A percentile compares a stretch with the other conserved stretches of the same genome.
phyloP scores from a whole-genome alignment of 257 asterid species.

The Cruciata laevipes region DNA sequence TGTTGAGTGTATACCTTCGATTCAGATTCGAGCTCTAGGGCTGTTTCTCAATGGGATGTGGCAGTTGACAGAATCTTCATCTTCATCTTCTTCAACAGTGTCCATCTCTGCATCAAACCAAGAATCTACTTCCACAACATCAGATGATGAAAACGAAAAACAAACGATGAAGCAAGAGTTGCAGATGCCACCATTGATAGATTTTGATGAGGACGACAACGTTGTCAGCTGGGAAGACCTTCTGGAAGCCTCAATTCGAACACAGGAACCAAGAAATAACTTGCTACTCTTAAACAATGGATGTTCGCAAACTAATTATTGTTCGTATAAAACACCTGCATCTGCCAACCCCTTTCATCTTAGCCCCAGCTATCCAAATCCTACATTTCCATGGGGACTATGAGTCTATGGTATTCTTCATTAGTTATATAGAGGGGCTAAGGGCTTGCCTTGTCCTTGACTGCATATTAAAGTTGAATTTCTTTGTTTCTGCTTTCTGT shows the following conservation, averaged over 20 bases:
- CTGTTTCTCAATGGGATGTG: conserved; percentile 54
- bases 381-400: no score
- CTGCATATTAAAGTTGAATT: no score
- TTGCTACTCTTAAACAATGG: no score
- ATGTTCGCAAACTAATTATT: no score
- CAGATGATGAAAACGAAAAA: conserved; percentile 17
- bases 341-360: no score
- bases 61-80: conserved; percentile 46
- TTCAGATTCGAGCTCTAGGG: conserved; percentile 51
- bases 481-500: no score
- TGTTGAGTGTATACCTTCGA: conserved; percentile 45
- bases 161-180: not conserved
- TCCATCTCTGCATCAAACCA: conserved; percentile 18
- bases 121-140: conserved; percentile 23
- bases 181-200: conserved; percentile 34
- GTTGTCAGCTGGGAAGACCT: conserved; percentile 47
- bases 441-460: no score
- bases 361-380: no score
- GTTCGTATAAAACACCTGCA: no score
- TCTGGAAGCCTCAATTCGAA: conserved; percentile 50
- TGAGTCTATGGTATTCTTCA: no score
- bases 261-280: no score
- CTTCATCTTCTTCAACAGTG: conserved; percentile 18
- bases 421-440: no score
- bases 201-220: conserved; percentile 31